A percentile compares a stretch with the other conserved stretches of the same genome.
phyloP scores from a whole-genome alignment of 2,329 filamentous ascomycete genomes.

The Blumeria graminis region DNA sequence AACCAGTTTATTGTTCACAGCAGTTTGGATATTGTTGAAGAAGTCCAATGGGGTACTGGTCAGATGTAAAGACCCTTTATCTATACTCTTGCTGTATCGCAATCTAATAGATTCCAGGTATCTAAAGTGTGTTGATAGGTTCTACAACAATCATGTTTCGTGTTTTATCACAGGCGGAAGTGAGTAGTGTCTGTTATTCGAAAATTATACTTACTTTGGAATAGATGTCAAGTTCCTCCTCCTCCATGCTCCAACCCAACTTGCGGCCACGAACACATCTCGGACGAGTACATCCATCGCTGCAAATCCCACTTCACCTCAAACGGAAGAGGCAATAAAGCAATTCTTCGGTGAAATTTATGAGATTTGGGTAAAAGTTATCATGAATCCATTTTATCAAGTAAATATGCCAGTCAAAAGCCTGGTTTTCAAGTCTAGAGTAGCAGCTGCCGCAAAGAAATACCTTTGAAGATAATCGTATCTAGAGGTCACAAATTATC shows the following conservation, averaged over 20 bases:
- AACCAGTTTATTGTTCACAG: constrained; percentile 96
- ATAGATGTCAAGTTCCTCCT: constrained; percentile 70
- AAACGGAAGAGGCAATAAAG: constrained; percentile 85
- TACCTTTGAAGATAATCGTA: constrained; percentile 34
- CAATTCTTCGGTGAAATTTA: constrained; percentile 92
- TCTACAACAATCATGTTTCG: constrained; percentile 86
- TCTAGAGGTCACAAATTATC: no score
- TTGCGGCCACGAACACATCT: constrained; percentile 20
- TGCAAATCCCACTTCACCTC: constrained; percentile 65
- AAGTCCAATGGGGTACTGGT: constrained; percentile 76
- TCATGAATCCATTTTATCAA: constrained; percentile 91
- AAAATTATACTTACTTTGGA: no score
- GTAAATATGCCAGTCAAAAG: constrained; percentile 69
- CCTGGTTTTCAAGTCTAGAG: constrained; percentile 59
- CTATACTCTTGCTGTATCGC: constrained; percentile 1
- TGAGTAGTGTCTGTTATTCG: constrained; percentile 9
- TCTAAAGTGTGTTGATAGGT: constrained; percentile 87
- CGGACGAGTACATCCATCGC: constrained; percentile 46
- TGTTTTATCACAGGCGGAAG: constrained; percentile 80
- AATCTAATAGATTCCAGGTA: constrained; percentile 32
- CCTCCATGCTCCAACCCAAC: constrained; percentile 51
- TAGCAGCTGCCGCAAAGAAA: constrained; percentile 76
- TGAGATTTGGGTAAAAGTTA: constrained; percentile 87
- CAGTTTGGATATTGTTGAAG: constrained; percentile 82
- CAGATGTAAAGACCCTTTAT: constrained; percentile 38